A percentile compares a stretch with the other conserved stretches of the same genome.
phyloP scores from a whole-genome alignment of 2,329 filamentous ascomycete genomes.

The Diaporthe ampelina region DNA sequence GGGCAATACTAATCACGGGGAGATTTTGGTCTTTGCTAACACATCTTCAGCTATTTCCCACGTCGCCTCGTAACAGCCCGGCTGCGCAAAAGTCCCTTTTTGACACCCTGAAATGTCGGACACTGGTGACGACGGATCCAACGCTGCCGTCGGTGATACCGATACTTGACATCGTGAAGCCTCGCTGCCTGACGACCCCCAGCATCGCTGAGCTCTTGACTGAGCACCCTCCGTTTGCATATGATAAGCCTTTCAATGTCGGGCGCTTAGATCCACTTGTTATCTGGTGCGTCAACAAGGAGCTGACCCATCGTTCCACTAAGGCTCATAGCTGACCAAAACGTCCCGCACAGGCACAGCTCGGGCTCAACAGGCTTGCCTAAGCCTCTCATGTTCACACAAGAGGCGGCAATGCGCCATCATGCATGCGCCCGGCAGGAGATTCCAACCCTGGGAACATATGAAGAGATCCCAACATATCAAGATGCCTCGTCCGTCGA shows the following conservation, averaged over 20 bases:
- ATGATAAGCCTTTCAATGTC: constrained; percentile 43
- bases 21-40: not conserved
- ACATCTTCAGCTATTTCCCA: constrained; percentile 47
- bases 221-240: constrained; percentile 41
- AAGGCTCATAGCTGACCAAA: not conserved
- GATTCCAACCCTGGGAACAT: not conserved
- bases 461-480: not conserved
- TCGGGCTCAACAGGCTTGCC: constrained; percentile 51
- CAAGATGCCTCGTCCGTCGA: constrained; percentile 44
- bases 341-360: constrained; percentile 45
- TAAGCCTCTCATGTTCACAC: constrained; percentile 49
- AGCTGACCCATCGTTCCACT: not conserved
- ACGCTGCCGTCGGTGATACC: constrained; percentile 42
- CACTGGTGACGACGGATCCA: constrained; percentile 48
- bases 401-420: constrained; percentile 45
- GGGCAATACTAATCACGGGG: not conserved
- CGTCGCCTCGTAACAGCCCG: constrained; percentile 55
- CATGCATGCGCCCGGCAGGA: constrained; percentile 28
- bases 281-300: constrained; percentile 25
- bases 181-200: constrained; percentile 47
- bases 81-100: constrained; percentile 51
- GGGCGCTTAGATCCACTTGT: constrained; percentile 44
- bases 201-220: constrained; percentile 48
- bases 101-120: constrained; percentile 47
- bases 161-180: constrained; percentile 45